Conservation (phyloP, 345 rosid species). For the Zanthoxylum bungeanum region DNA sequence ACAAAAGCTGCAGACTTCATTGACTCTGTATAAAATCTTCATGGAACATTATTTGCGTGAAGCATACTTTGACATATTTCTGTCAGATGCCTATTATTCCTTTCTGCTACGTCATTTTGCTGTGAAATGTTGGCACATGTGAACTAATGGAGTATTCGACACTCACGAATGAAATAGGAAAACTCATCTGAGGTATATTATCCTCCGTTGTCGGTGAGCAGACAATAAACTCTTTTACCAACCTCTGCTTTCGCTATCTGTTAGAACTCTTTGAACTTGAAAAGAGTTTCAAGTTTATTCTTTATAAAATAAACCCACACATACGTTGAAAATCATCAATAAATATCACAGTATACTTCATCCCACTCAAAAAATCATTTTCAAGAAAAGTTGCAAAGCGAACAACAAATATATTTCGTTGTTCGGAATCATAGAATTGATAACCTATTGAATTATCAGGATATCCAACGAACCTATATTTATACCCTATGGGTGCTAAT, state of each 20-base stretch:
- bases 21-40: too few species aligned
- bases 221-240: neutral
- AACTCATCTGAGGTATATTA: conserved; percentile 9
- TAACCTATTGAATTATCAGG: too few species aligned
- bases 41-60: neutral
- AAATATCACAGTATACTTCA: too few species aligned
- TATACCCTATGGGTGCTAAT: too few species aligned
- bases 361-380: too few species aligned
- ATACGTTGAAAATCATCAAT: conserved; percentile 15
- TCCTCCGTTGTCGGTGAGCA: neutral
- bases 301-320: conserved; percentile 1
- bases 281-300: neutral
- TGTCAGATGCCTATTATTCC: neutral
- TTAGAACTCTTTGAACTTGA: too few species aligned
- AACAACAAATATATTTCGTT: too few species aligned
- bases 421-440: too few species aligned
- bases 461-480: too few species aligned
- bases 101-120: neutral
- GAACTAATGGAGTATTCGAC: neutral
- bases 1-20: too few species aligned
- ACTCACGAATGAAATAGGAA: neutral
- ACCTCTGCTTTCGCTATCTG: neutral
- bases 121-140: neutral
- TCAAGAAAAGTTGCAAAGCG: too few species aligned
- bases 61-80: conserved; percentile 5